Evolutionary conservation across 768 basidiomycete genomes (phyloP), one percentile per base, ranked within the genome.

Genomic region (Tylopilus cervinicoccineus): DNA sequence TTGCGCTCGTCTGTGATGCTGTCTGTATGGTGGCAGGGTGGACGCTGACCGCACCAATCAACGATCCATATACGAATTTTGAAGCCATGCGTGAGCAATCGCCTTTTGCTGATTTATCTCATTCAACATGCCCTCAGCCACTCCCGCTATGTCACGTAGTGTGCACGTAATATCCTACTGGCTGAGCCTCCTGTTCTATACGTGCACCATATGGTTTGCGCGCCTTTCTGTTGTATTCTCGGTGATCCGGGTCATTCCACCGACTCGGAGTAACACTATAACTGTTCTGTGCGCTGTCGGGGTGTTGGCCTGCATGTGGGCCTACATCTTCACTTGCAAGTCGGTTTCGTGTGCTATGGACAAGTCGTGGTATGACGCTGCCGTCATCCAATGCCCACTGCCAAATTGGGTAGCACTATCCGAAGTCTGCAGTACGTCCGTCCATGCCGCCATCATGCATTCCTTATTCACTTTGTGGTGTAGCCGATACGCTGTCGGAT

Each of bases 401-500:
- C 69, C 69, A 22, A 63, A 66, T 26, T 70, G 76, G 55, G 71
- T 83, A 14, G 80, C 74, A 0, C 59, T 81, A 8, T 69, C 70
- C n/a, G 78, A 81, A 58, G 63, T 82, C 43, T 68, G 70, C 48
- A 74, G 81, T 81, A 50, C 52, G 79, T 71, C 6, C 23, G 10
- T 32, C 9, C 27, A 6, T 3, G 1, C 10, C 14, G 4, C 24
- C 1, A 10, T 9, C 2, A 3, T 24, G 2, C 16, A 9, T 9
- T 11, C 4, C 17, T 32, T 34, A 22, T 31, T 50, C 23, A 47
- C 22, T 13, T 3, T 28, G 19, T 24, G 10, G 1, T 38, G 20
- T 47, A 80, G 78, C 79, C 42, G 77, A 80, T 50, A 57, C 72
- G 8, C 6, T 77, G 20, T 69, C 78, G 0, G 78, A 79, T 51